Base-by-base conservation (phyloP, 2,329 filamentous ascomycete species). In the Fusarium coicis region DNA sequence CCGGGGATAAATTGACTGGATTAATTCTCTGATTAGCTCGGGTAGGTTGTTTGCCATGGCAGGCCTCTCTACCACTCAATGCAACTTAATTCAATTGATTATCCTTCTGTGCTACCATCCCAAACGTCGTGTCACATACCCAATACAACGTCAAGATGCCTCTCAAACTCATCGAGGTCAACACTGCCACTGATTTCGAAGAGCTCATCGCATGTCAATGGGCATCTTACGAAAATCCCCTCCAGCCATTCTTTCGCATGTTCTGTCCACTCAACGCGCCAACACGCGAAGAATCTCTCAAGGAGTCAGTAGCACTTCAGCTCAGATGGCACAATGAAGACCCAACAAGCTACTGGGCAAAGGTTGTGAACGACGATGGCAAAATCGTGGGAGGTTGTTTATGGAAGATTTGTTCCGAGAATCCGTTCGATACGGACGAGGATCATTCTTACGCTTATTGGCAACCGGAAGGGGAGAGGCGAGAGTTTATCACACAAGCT, bases 371-470 rank as follows among this genome's bases (percentile, higher is more conserved):
- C 21, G 61, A 70, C 4, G 32, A 75, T 15, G 71, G 55, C 57
- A 74, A 66, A 28, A 75, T 75, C 39, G 71, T 66, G 1, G 73
- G 73, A 2, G 75, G 71, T n/a, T 75, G 74, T 40, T 53, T 75
- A 10, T 77, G 74, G 66, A 77, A 76, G 43, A 57, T 74, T 23
- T 72, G 49, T 19, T 16, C 55, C 2, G 59, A 32, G 5, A 72
- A 73, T 15, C 71, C 71, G 0, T 76, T 75, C 10, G n/a, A 69
- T 10, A 67, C 59, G 3, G 28, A 58, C 1, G 60, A 70, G 4
- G 69, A 60, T 8, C 68, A 77, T 44, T 59, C 46, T 9, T 47
- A 68, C 9, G 67, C 62, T 3, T 47, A 70, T n/a, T 77, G 73
- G 69, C 55, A 77, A 14, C 75, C 68, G 1, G 65, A 74, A 60